Base-by-base conservation (phyloP, 768 basidiomycete genomes). In the Leccinum fibrillosum region DNA sequence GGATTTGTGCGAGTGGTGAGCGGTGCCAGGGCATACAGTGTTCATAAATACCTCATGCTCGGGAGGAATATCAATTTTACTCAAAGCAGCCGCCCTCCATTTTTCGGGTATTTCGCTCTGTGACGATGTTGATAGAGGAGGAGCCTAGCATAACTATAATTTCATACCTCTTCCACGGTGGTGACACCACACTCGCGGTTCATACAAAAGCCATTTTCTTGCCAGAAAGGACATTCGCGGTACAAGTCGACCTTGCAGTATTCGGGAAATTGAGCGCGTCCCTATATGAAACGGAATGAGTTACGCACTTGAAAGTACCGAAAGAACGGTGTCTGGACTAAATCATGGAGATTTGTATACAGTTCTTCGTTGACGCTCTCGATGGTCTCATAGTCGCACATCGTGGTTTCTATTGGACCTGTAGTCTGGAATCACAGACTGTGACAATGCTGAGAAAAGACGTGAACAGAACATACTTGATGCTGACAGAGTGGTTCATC, bases 141-240 rank as follows among this genome's bases (percentile, higher is more conserved):
- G 4, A 23, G 32, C 15, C 26, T 32, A 35, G 10, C 0, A 42
- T 6, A 50, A 34, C 8, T 10, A 44, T 4, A 42, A 6, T 37
- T 4, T 66, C 77, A 55, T 60, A 94, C 94, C 82, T 98, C 95
- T 63, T 96, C 92, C 9, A 95, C 85, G 11, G 90, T 90, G 13
- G 93, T 92, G 53, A 98, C 94, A 3, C 90, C 89, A 72, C 97
- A 99, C 60, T 90, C 91, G 52, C 87, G 80, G 69, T 94, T 89
- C 80, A 86, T 92, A 73, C 97, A 99, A 55, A 89, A 89, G 2
- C 91, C 93, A 68, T 94, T 85, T 64, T 97, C 95, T 59, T 89
- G 82, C 97, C 97, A 99, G 74, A 94, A 98, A 19, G 97, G 96
- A 76, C 97, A 99, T 70, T 99, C 95, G 30, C 94, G 83, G 71